phyloP scores from a whole-genome alignment of 2,329 filamentous ascomycete species.

The Monilinia vaccinii-corymbosi region DNA sequence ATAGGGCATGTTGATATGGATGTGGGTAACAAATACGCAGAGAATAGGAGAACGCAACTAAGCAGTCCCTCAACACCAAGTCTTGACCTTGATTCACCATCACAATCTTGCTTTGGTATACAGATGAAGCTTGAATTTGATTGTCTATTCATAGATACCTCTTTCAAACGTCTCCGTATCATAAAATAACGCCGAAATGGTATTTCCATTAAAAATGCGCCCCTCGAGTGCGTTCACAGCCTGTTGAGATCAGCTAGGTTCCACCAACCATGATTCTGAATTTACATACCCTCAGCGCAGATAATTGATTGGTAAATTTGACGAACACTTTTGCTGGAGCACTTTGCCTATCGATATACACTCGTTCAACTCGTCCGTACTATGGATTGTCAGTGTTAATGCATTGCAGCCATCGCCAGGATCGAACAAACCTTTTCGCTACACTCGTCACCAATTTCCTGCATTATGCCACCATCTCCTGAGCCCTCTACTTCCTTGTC shows the following conservation, averaged over 20 bases:
- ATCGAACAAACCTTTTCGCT: slow-evolving; percentile 55
- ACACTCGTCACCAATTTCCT: slow-evolving; percentile 95
- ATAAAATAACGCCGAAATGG: slow-evolving; percentile 74
- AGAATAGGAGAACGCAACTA: not conserved
- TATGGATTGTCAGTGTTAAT: slow-evolving; percentile 28
- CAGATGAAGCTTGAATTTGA: not conserved
- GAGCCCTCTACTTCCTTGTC: slow-evolving; percentile 62
- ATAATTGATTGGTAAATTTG: slow-evolving; percentile 80
- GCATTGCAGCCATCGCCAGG: slow-evolving; percentile 5
- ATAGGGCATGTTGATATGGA: not conserved
- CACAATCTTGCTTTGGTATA: not conserved
- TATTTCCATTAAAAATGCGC: slow-evolving; percentile 79
- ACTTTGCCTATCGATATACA: slow-evolving; percentile 60
- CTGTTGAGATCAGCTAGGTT: slow-evolving; percentile 35
- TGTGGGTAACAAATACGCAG: not conserved
- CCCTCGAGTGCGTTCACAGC: slow-evolving; percentile 87
- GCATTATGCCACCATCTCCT: slow-evolving; percentile 59
- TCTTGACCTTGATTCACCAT: not conserved
- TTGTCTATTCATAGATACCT: slow-evolving; percentile 40
- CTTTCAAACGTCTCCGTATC: slow-evolving; percentile 73
- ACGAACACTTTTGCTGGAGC: slow-evolving; percentile 68
- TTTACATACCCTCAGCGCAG: slow-evolving; percentile 65
- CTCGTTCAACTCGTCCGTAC: slow-evolving; percentile 75
- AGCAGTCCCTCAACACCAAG: not conserved
- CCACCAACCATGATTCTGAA: not conserved